Base-by-base conservation (phyloP, 192 early-diverging fungal species). In the Backusella westeae region DNA sequence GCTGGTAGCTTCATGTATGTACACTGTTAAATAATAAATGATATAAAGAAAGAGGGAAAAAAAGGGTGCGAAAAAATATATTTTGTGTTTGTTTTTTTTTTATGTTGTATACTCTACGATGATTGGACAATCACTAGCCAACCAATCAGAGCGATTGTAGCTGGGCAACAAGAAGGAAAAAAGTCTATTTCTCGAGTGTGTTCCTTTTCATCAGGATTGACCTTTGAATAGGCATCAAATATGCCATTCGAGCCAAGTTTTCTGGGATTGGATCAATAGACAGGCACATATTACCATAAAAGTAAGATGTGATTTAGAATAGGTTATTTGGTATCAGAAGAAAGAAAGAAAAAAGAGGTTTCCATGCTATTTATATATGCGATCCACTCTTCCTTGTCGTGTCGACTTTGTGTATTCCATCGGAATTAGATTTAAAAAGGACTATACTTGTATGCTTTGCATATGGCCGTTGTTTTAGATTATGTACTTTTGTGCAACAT, bases 1-100 rank as follows among this genome's bases (percentile, higher is more conserved):
- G 82, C 39, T 34, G 67, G 66, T 19, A 69, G 46, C 21, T 75
- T 78, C 76, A 75, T 81, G 26, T 29, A 23, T 21, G 38, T 23
- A 39, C 15, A 29, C 6, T 34, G 6, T 36, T 39, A 41, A 23
- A 69, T 42, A 41, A 14, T 26, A 21, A 69, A n/a, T 41, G 7
- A 38, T n/a, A 6, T 34, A 26, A 69, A 35, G n/a, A n/a, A 35
- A 35, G 10, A 70, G 32, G 26, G 10, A 42, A 70, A 70, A 10
- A 17, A 19, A 44, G 0, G 14, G 68, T 38, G 38, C 38, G 39
- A 69, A 69, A 69, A 38, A 69, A 69, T 8, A 69, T 34, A 39
- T 41, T 23, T 9, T 21, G 14, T 68, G 32, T 44, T 12, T 44
- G 10, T 44, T 12, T 44, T 15, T 17, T 46, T 49, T 19, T 49